Evolutionary conservation across 371 early-diverging fungal genomes (phyloP), one percentile per base, ranked within the genome.

Genomic region (Mortierella sp.): DNA sequence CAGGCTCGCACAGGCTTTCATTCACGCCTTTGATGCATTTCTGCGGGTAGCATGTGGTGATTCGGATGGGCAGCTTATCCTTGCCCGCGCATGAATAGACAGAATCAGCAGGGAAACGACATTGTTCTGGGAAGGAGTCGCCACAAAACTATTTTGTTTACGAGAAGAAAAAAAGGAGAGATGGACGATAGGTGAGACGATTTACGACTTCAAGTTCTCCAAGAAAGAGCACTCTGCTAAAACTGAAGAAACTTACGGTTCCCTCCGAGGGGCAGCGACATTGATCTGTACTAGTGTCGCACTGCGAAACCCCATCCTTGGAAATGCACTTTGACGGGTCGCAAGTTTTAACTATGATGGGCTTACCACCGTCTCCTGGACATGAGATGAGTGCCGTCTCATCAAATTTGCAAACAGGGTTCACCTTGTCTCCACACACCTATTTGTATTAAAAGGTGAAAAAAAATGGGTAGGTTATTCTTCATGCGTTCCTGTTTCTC

Each of bases 71-170:
- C 26, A 26, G 26, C n/a, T 57, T 57, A 11, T n/a, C 26, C 26
- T 26, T n/a, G 10, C 57, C 57, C 24, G 57, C 9, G 57, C 57
- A 57, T 4, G 57, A 57, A 10, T n/a, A 57, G 6, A 57, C 57
- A 1, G 57, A 2, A 9, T 57, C 57, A 10, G 57, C 1, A 6
- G 57, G 57, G 11, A 57, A 10, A n/a, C 10, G 57, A 11, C 57
- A 57, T 11, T 57, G n/a, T 8, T 26, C 72, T 11, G 48, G 60
- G 72, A 77, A 77, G 48, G 31, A 72, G 58, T 19, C 26, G 19
- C n/a, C 31, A 45, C 77, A 77, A 48, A 77, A 72, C 77, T 57
- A 57, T n/a, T 9, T 57, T 38, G 42, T 38, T 38, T 38, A 3
- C 42, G 3, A 38, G 5, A 38, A 38, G 5, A 38, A 38, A 38